These are phyloP conservation scores for Artomyces pyxidatus DNA, from an alignment of 768 basidiomycete genomes.

Conservation along the genomic window DNA sequence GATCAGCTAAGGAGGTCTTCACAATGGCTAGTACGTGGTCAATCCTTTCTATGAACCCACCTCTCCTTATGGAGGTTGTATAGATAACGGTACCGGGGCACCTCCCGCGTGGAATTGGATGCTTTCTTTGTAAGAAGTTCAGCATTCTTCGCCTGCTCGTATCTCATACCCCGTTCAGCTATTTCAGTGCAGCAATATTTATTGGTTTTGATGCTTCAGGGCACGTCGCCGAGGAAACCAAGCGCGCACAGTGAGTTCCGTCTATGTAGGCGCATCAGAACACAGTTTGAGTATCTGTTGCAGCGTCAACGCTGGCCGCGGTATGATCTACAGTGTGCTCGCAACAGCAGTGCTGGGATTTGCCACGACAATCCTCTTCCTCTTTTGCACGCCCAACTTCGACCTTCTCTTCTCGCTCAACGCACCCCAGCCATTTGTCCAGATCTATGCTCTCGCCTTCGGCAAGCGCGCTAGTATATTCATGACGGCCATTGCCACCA, in stretches of 20 bases:
- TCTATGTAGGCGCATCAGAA: background rate
- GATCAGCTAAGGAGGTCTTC: constrained; percentile 77
- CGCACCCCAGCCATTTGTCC: constrained; percentile 89
- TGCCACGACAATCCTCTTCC: constrained; percentile 66
- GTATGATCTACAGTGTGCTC: constrained; percentile 70
- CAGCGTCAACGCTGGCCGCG: constrained; percentile 72
- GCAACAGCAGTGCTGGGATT: constrained; percentile 79
- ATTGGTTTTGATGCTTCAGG: constrained; percentile 69
- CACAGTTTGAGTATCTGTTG: constrained; percentile 4
- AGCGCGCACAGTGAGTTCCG: constrained; percentile 23
- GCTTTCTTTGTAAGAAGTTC: constrained; percentile 59
- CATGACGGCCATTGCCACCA: constrained; percentile 76
- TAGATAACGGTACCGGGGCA: constrained; percentile 87
- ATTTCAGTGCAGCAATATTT: constrained; percentile 81
- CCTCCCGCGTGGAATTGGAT: constrained; percentile 89
- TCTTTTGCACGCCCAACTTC: constrained; percentile 79
- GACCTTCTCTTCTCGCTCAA: constrained; percentile 66
- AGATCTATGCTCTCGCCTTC: constrained; percentile 74
- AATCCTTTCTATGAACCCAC: too few species aligned
- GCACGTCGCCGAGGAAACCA: constrained; percentile 26
- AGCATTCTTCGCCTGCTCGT: background rate
- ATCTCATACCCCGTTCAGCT: constrained; percentile 30
- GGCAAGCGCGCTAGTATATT: constrained; percentile 75
- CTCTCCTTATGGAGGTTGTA: too few species aligned
- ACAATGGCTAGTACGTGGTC: constrained; percentile 57